Conservation (phyloP, 495 filamentous ascomycete species). For the Lasiosphaeris hirsuta region DNA sequence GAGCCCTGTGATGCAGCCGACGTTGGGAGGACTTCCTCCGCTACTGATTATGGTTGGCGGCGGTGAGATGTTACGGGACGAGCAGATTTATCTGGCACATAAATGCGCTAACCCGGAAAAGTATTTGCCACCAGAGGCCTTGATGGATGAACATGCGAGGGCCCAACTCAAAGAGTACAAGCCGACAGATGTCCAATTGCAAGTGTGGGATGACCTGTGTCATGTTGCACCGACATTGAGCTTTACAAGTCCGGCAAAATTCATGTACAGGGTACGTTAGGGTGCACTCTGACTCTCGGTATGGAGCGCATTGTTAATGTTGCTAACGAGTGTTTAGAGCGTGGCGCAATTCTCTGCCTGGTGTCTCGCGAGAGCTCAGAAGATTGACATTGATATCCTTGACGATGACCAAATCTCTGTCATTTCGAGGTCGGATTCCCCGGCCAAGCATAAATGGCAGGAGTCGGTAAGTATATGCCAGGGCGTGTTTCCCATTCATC, state of each 20-base stretch:
- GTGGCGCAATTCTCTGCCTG: conserved; percentile 91
- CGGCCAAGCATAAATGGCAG: conserved; percentile 36
- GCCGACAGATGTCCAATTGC: conserved; percentile 89
- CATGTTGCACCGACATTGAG: conserved; percentile 88
- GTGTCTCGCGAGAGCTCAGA: conserved; percentile 80
- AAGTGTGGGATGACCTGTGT: conserved; percentile 93
- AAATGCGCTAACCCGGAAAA: conserved; percentile 79
- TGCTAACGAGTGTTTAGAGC: conserved; percentile 40
- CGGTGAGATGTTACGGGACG: conserved; percentile 83
- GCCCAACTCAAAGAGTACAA: conserved; percentile 64
- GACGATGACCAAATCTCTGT: conserved; percentile 74
- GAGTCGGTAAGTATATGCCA: conserved; percentile 17
- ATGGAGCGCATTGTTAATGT: neutral
- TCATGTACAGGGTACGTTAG: conserved; percentile 61
- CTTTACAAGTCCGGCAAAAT: conserved; percentile 90
- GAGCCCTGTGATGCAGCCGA: conserved; percentile 79
- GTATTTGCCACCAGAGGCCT: conserved; percentile 65
- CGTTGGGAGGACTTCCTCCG: conserved; percentile 83
- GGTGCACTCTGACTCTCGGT: neutral
- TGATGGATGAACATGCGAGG: conserved; percentile 58
- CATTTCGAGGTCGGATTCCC: conserved; percentile 59
- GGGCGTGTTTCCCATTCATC: no score
- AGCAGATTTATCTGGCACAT: conserved; percentile 92
- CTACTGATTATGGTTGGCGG: conserved; percentile 82
- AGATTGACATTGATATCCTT: conserved; percentile 70